These are phyloP conservation scores for Hericium coralloides DNA, from an alignment of 768 basidiomycete genomes.

Conservation along the genomic window DNA sequence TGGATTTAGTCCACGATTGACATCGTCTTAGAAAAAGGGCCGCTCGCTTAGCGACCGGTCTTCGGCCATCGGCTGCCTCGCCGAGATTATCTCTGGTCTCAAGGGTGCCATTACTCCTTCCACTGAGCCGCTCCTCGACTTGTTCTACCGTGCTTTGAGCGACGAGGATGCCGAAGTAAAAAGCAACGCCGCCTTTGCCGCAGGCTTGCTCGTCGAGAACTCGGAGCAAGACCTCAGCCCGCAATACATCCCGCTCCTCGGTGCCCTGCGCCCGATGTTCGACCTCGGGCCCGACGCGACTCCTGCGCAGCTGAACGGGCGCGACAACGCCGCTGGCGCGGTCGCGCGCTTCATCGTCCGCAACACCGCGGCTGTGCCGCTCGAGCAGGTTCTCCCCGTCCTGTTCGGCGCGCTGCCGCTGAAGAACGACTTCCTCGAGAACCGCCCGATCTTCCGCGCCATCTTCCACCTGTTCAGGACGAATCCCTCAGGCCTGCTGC, in stretches of 20 bases:
- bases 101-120: slow-evolving; percentile 78
- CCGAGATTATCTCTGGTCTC: slow-evolving; percentile 92
- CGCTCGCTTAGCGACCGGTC: slow-evolving; percentile 89
- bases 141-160: slow-evolving; percentile 75
- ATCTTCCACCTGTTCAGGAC: slow-evolving; percentile 82
- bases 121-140: slow-evolving; percentile 71
- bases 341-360: slow-evolving; percentile 81
- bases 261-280: slow-evolving; percentile 77
- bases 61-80: slow-evolving; percentile 86
- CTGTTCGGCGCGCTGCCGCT: slow-evolving; percentile 79
- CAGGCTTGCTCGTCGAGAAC: slow-evolving; percentile 86
- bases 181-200: slow-evolving; percentile 93
- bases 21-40: slow-evolving; percentile 54
- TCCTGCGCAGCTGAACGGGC: slow-evolving; percentile 68
- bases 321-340: slow-evolving; percentile 95
- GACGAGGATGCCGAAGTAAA: slow-evolving; percentile 90
- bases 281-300: slow-evolving; percentile 51
- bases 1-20: background rate
- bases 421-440: slow-evolving; percentile 84
- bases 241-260: slow-evolving; percentile 74
- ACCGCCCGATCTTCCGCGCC: slow-evolving; percentile 80
- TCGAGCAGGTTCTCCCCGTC: slow-evolving; percentile 84
- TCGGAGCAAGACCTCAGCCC: slow-evolving; percentile 70
- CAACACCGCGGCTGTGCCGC: slow-evolving; percentile 70
- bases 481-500: slow-evolving; percentile 60